phyloP scores from a whole-genome alignment of 192 early-diverging fungal species.

The Geranomyces variabilis region DNA sequence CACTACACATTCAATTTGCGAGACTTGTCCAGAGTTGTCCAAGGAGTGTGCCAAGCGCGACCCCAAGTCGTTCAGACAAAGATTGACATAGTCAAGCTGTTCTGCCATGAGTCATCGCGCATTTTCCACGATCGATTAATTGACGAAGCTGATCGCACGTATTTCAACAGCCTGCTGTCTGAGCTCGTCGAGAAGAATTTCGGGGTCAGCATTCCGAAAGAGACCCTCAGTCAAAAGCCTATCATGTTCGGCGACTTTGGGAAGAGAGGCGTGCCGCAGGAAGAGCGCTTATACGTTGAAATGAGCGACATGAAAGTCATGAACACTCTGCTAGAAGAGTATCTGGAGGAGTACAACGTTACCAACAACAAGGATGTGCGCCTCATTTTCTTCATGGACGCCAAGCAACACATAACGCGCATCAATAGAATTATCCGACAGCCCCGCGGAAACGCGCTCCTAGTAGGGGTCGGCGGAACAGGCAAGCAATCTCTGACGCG shows the following conservation, averaged over 20 bases:
- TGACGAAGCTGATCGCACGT: constrained; percentile 57
- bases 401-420: constrained; percentile 60
- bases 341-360: constrained; percentile 69
- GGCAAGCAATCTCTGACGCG: constrained; percentile 64
- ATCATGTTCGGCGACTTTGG: constrained; percentile 65
- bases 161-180: constrained; percentile 59
- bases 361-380: constrained; percentile 60
- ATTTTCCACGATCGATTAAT: constrained; percentile 65
- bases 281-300: constrained; percentile 60
- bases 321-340: constrained; percentile 60
- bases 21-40: constrained; percentile 62
- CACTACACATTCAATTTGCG: constrained; percentile 67
- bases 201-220: constrained; percentile 51
- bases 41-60: constrained; percentile 56
- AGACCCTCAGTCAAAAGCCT: constrained; percentile 52
- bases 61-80: constrained; percentile 45
- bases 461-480: constrained; percentile 63
- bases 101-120: constrained; percentile 61
- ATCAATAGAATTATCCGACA: constrained; percentile 62
- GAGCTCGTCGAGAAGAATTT: constrained; percentile 64
- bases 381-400: constrained; percentile 66
- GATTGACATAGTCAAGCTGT: constrained; percentile 55
- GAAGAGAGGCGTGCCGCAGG: constrained; percentile 60
- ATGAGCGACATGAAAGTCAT: constrained; percentile 59
- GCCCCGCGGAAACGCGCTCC: constrained; percentile 61